Conservation (phyloP, 208 protist genomes). For the Phytomonas serpens region DNA sequence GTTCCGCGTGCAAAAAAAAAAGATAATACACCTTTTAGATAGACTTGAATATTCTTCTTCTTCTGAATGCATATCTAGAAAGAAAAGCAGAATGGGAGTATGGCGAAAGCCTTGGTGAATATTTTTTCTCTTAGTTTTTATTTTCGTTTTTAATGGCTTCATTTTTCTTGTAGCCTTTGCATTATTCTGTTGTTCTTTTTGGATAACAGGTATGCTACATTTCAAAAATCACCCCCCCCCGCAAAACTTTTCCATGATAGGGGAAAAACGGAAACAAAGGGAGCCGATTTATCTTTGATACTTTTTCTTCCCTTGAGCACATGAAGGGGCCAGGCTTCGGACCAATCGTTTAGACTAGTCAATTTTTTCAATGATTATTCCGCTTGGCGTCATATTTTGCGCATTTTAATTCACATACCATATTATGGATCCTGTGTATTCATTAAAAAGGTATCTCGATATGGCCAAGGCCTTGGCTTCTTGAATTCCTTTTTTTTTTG, state of each 20-base stretch:
- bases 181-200: background rate
- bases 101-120: background rate
- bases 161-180: slow-evolving; percentile 3
- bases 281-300: background rate
- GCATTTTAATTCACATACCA: background rate
- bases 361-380: slow-evolving; percentile 1
- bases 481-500: background rate
- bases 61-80: background rate
- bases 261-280: background rate
- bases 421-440: background rate
- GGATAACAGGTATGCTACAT: background rate
- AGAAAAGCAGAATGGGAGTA: background rate
- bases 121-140: slow-evolving; percentile 7
- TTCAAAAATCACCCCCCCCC: background rate
- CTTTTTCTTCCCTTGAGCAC: background rate
- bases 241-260: background rate
- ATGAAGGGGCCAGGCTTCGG: background rate
- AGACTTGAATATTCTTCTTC: background rate
- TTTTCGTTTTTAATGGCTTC: slow-evolving; percentile 11
- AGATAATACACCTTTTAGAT: background rate
- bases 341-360: background rate
- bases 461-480: background rate
- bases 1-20: background rate
- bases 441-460: background rate
- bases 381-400: background rate